phyloP scores from a whole-genome alignment of 805 yeast genomes.

The Myxozyma neglecta region DNA sequence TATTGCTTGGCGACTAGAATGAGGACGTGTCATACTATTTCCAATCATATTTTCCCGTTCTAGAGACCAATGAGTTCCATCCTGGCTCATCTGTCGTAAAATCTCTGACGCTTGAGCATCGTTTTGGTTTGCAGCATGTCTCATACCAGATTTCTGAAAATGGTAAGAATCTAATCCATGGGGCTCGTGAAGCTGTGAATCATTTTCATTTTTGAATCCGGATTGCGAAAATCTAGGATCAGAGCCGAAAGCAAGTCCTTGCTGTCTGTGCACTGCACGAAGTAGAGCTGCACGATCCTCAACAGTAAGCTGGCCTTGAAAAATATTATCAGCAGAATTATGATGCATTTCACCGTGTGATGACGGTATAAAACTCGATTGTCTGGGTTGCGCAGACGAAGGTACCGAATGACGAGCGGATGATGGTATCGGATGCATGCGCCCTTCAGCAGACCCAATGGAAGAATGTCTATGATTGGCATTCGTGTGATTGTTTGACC shows the following conservation, averaged over 20 bases:
- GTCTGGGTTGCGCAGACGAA: neutral
- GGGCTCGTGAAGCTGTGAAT: neutral
- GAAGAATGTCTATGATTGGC: neutral
- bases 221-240: slow-evolving; percentile 24
- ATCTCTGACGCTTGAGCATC: slow-evolving; percentile 25
- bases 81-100: slow-evolving; percentile 27
- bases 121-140: neutral
- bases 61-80: neutral
- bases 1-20: neutral
- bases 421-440: no score
- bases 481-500: no score
- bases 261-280: slow-evolving; percentile 25
- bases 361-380: neutral
- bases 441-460: neutral
- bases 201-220: slow-evolving; percentile 9
- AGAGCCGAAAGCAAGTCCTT: slow-evolving; percentile 29
- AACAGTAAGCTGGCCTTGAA: slow-evolving; percentile 7
- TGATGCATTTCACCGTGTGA: neutral
- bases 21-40: neutral
- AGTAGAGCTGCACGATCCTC: slow-evolving; percentile 26
- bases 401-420: no score
- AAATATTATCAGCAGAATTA: neutral
- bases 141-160: no score
- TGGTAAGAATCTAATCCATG: no score
- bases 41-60: neutral